Base-by-base conservation (phyloP, 2,329 filamentous ascomycete genomes). In the Penicillium sp. region DNA sequence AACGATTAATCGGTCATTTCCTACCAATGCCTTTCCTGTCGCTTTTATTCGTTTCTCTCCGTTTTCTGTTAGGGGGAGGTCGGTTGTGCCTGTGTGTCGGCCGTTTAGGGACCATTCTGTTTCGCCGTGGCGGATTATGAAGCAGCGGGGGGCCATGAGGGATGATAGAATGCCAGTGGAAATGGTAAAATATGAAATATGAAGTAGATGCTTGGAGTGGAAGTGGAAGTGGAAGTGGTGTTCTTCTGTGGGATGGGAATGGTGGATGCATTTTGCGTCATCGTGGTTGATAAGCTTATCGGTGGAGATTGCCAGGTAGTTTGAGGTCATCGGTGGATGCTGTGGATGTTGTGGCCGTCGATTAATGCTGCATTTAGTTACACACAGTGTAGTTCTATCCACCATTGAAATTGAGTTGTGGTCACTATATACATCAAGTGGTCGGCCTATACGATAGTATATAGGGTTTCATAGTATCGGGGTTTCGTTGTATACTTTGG, bases 71-170 rank as follows among this genome's bases (percentile, higher is more conserved):
- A 97, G 79, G 1, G 91, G 87, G 3, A 97, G 89, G 66, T 97
- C 92, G n/a, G 89, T 89, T 23, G 78, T 81, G 45, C 91, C 89
- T 0, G 93, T 97, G 74, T 97, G 90, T 46, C 85, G 82, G 49
- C 91, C 92, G 61, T 88, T 88, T 41, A 96, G 84, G 4, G 90
- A 95, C 92, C 92, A 97, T 78, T 96, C 91, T 3, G 92, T 97
- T 77, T 97, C 91, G 74, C 92, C 93, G 68, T 97, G 92, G 63
- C 92, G 90, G 69, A 91, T 77, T 61, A 94, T 84, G 77, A 93
- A 93, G 68, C 90, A 86, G 46, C 89, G 83, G 2, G 90, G 89
- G 2, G 86, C 84, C 74, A 77, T 46, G 51, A 45, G 40, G n/a
- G 17, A 29, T 42, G 26, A 27, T 6, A 27, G 26, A 27, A 10